Evolutionary conservation across 2,329 filamentous ascomycete species (phyloP), one percentile per base, ranked within the genome.

Genomic region (Colletotrichum abscissum): DNA sequence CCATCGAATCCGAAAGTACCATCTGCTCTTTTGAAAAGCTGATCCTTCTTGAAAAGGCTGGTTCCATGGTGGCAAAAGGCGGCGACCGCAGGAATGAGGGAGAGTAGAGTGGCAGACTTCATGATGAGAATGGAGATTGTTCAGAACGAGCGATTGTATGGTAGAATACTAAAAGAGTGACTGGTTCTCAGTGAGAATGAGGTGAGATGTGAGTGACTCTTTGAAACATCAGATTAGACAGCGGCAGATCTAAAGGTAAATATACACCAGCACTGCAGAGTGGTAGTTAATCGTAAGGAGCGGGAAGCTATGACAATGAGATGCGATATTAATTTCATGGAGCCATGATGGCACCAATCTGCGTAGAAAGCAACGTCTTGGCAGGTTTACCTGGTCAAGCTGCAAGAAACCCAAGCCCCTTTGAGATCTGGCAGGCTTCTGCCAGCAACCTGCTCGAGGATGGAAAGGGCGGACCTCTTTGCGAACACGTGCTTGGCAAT

Each of bases 1-100:
- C 81, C 82, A 30, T 81, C 82, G 77, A 86, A 87, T 52, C 83
- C 83, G 74, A 86, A 87, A 11, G 76, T 78, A 26, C 79, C 63
- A 26, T 79, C 62, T 68, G 70, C 75, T 46, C 60, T 64, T 56
- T 63, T 52, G 77, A 75, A 79, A 74, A 63, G 60, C 42, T 52
- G 60, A 77, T 75, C 74, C 33, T 55, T 67, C 63, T 67, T 69
- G 78, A 75, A 79, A 75, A 82, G 77, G 28, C 78, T 81, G 30
- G 86, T 84, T 64, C 84, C 84, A 75, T 80, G 78, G 65, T 77
- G 69, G 70, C 79, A 80, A 66, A 77, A 72, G 65, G 79, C 79
- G 22, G 76, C 70, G 33, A 73, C 79, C 71, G 77, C 56, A 62
- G 78, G 73, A 63, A 72, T 60, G 33, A 77, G 67, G 49, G 74